A percentile compares a stretch with the other conserved stretches of the same genome.
Conservation (phyloP, 306 rosid species). For the Cucumis hystrix region DNA sequence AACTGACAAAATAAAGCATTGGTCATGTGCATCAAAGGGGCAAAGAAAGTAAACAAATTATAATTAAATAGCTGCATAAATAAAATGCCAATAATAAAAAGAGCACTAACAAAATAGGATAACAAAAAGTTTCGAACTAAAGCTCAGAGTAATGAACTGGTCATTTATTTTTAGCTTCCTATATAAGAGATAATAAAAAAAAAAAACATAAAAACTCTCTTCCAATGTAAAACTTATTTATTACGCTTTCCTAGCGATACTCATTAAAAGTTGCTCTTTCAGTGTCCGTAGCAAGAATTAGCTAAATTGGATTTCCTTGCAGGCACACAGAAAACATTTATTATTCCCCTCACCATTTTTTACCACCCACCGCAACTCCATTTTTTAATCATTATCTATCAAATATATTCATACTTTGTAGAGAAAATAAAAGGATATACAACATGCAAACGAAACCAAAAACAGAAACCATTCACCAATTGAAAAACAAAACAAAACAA, state of each 20-base stretch:
- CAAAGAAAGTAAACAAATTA: not conserved
- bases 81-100: not conserved
- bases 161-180: no score
- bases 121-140: constrained; percentile 37
- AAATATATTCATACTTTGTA: not conserved
- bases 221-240: no score
- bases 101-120: constrained; percentile 65
- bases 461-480: not conserved
- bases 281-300: not conserved
- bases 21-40: constrained; percentile 2
- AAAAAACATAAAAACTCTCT: no score
- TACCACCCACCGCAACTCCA: not conserved
- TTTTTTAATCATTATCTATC: not conserved
- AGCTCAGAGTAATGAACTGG: no score
- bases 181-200: no score
- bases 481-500: not conserved
- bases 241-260: not conserved
- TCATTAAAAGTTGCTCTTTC: not conserved
- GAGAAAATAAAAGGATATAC: not conserved
- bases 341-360: not conserved
- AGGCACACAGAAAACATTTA: not conserved
- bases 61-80: not conserved
- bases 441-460: not conserved
- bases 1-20: constrained; percentile 34
- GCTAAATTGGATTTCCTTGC: not conserved